Evolutionary conservation across 768 basidiomycete genomes (phyloP), one percentile per base, ranked within the genome.

Genomic region (Pleurotus djamor): DNA sequence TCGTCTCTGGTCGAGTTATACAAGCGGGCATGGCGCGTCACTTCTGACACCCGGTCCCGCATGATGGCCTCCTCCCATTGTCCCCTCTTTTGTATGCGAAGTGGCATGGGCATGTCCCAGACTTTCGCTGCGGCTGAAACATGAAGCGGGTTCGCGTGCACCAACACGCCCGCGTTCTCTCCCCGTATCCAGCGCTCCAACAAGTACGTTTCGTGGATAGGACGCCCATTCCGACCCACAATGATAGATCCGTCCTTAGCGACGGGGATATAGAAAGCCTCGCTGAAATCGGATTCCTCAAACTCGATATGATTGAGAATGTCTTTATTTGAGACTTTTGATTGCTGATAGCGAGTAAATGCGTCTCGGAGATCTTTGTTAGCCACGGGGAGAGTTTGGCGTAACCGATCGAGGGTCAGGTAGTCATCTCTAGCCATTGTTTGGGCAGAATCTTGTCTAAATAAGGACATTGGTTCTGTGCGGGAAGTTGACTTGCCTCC

Each of bases 281-380:
- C 68, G 48, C 68, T 81, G 66, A 69, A 86, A 0, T 74, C 72
- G 0, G 69, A 61, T 6, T 82, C 75, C 33, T 83, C 78, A 50
- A 85, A 86, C 63, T 88, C 83, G 8, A 87, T 66, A 62, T 81
- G 69, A 4, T 66, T 68, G 45, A 85, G 63, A 13, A 86, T 64
- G 52, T 78, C 74, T 4, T 60, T 34, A 5, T 61, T 44, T 4
- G 56, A 32, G 21, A 73, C 50, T 3, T 65, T 61, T 4, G 64
- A 67, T 0, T 61, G 36, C 32, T 63, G 59, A 60, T 74, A 77
- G 21, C 54, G 12, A 4, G 63, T 33, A 62, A 77, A 83, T 0
- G 63, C 55, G 0, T 6, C 52, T 10, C 74, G 57, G 8, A 85
- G 67, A 0, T 59, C 36, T 7, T 47, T 5, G 35, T 60, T 45